Evolutionary conservation across 2,329 filamentous ascomycete genomes (phyloP).

Genomic region (Iodosphaeria phyllophila): DNA sequence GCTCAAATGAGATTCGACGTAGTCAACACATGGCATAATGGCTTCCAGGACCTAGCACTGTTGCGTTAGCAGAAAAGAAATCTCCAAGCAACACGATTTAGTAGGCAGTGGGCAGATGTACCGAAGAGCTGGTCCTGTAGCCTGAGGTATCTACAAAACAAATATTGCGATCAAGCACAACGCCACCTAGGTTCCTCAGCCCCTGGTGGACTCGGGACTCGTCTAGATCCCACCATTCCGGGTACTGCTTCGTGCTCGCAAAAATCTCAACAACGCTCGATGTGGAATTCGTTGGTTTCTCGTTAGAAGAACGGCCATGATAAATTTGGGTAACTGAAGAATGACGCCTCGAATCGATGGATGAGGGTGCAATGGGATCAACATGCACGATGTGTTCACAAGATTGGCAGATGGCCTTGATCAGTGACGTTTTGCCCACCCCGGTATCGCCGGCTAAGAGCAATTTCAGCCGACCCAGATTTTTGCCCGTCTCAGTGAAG

Average conservation of each 20-base stretch:
- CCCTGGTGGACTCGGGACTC: slow-evolving; percentile 38
- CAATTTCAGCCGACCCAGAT: slow-evolving; percentile 74
- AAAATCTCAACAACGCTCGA: slow-evolving; percentile 44
- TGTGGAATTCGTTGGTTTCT: too few relatives aligned
- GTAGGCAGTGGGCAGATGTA: slow-evolving; percentile 15
- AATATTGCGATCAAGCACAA: slow-evolving; percentile 73
- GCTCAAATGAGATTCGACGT: slow-evolving; percentile 52
- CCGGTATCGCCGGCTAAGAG: slow-evolving; percentile 66
- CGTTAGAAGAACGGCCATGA: too few relatives aligned
- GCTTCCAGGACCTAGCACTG: slow-evolving; percentile 24
- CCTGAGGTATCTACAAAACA: slow-evolving; percentile 82
- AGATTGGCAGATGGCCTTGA: slow-evolving; percentile 69
- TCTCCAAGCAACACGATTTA: not conserved
- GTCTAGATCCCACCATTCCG: slow-evolving; percentile 75
- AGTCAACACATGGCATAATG: slow-evolving; percentile 43
- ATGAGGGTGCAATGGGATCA: slow-evolving; percentile 54
- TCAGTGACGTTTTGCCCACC: slow-evolving; percentile 74
- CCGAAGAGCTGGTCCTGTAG: slow-evolving; percentile 32
- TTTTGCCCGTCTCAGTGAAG: slow-evolving; percentile 74
- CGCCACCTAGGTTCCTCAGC: slow-evolving; percentile 55
- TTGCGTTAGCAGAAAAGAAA: slow-evolving; percentile 1
- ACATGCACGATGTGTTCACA: slow-evolving; percentile 91
- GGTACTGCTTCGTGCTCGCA: slow-evolving; percentile 70
- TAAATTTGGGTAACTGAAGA: too few relatives aligned
- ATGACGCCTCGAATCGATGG: too few relatives aligned